A percentile compares a stretch with the other conserved stretches of the same genome.
phyloP scores from a whole-genome alignment of 805 yeast genomes.

The Sugiyamaella smithiae region DNA sequence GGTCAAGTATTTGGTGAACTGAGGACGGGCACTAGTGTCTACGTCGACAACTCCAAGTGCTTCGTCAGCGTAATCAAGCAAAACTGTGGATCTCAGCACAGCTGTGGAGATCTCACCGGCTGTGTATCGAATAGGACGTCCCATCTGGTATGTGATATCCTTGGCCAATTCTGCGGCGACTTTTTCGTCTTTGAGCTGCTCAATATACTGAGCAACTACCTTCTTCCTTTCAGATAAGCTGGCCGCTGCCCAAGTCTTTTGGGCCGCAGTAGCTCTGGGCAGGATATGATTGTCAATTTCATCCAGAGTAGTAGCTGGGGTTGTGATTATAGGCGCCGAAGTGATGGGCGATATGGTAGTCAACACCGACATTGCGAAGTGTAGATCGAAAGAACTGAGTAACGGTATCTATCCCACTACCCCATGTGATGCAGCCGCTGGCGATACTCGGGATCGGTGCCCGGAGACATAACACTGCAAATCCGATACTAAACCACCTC shows the following conservation, averaged over 20 bases:
- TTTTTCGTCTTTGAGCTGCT: constrained; percentile 25
- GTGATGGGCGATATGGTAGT: constrained; percentile 34
- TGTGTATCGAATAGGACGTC: constrained; percentile 34
- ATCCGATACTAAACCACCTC: too few relatives aligned
- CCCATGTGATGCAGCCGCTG: too few relatives aligned
- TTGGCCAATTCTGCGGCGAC: constrained; percentile 27
- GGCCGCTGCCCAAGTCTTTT: constrained; percentile 25
- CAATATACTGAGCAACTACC: constrained; percentile 26
- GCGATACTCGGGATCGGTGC: too few relatives aligned
- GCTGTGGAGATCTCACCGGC: constrained; percentile 34
- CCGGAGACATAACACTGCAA: too few relatives aligned
- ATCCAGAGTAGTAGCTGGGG: constrained; percentile 27
- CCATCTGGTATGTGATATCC: constrained; percentile 36
- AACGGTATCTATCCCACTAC: too few relatives aligned
- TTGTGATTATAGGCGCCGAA: constrained; percentile 29
- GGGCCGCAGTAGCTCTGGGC: constrained; percentile 27
- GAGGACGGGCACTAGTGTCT: constrained; percentile 24
- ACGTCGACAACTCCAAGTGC: constrained; percentile 33
- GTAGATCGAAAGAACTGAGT: neutral
- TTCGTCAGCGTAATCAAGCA: constrained; percentile 32
- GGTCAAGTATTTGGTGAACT: constrained; percentile 34
- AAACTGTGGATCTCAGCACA: constrained; percentile 28
- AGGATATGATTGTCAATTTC: constrained; percentile 20
- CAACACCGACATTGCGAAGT: constrained; percentile 6
- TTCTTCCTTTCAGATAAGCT: constrained; percentile 28